A percentile compares a stretch with the other conserved stretches of the same genome.
phyloP scores from a whole-genome alignment of 345 rosid species.

The Syzygium aqueum region DNA sequence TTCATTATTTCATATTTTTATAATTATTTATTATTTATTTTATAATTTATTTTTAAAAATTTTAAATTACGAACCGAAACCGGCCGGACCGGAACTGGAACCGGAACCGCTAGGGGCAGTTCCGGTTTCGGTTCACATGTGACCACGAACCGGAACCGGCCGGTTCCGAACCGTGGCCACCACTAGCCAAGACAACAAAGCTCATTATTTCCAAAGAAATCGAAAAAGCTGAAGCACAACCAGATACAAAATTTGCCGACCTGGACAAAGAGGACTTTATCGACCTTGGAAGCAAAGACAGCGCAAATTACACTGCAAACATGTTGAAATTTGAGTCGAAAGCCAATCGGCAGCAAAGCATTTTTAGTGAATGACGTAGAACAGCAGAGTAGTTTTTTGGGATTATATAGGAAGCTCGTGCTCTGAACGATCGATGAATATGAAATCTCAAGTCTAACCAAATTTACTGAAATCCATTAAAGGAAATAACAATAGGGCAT shows the following conservation, averaged over 20 bases:
- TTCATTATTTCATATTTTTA: no score
- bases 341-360: neutral
- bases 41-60: no score
- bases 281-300: neutral
- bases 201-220: neutral
- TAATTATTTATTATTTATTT: no score
- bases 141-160: no score
- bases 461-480: neutral
- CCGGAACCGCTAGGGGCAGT: no score
- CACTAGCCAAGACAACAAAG: neutral
- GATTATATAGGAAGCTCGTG: neutral
- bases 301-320: neutral
- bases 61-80: no score
- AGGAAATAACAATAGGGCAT: neutral
- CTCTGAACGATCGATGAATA: neutral
- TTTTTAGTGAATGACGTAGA: neutral
- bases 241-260: neutral
- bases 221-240: neutral
- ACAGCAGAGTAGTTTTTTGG: neutral
- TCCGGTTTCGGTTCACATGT: no score
- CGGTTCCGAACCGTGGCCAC: no score
- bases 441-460: neutral
- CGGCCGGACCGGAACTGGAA: no score
- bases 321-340: neutral
- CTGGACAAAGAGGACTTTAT: neutral